Conservation (phyloP, 805 yeast species). For the Zygoascus bituminiphila region DNA sequence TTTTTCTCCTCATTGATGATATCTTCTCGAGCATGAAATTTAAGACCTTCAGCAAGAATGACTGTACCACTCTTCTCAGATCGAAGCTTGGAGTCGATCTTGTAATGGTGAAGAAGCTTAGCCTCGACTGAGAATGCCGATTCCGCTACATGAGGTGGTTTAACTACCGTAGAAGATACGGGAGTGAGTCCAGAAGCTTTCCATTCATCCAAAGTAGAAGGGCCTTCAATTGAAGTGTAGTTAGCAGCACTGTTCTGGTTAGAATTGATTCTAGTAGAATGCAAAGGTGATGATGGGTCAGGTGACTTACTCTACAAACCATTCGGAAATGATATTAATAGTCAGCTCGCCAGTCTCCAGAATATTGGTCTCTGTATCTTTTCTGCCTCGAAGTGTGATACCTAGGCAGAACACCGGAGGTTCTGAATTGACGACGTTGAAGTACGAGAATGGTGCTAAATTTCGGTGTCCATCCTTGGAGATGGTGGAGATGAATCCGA, state of each 20-base stretch:
- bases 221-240: conserved; percentile 39
- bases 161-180: conserved; percentile 36
- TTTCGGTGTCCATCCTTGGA: conserved; percentile 37
- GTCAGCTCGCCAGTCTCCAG: conserved; percentile 46
- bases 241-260: conserved; percentile 52
- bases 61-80: conserved; percentile 33
- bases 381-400: conserved; percentile 34
- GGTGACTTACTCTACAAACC: conserved; percentile 41
- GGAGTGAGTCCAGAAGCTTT: conserved; percentile 46
- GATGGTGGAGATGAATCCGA: conserved; percentile 48
- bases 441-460: conserved; percentile 56
- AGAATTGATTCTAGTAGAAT: too few species aligned
- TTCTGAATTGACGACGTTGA: conserved; percentile 39
- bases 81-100: conserved; percentile 31
- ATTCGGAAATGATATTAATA: conserved; percentile 50
- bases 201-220: conserved; percentile 48
- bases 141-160: conserved; percentile 52
- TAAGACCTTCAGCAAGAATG: conserved; percentile 45
- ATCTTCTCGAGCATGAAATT: conserved; percentile 52
- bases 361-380: conserved; percentile 45
- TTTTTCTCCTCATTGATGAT: conserved; percentile 35
- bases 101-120: conserved; percentile 38
- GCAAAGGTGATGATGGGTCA: too few species aligned
- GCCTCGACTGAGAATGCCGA: conserved; percentile 54
- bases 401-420: conserved; percentile 54